Percentiles rank a stretch among this genome's conserved stretches.
Evolutionary conservation across 495 filamentous ascomycete species (phyloP).

Genomic region (Corynascus novoguineensis): DNA sequence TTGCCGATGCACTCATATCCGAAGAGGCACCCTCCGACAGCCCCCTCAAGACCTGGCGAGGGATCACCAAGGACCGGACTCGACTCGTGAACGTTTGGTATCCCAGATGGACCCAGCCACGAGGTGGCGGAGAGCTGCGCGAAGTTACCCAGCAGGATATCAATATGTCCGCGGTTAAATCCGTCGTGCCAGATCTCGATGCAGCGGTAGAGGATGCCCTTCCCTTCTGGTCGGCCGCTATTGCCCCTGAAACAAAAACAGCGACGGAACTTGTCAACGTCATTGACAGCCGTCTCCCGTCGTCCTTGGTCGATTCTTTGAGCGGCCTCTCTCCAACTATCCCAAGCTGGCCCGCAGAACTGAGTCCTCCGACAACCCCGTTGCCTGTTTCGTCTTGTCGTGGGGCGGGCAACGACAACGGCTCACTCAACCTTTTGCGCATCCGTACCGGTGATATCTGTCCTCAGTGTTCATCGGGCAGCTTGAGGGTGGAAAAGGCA

Average conservation of each 20-base stretch:
- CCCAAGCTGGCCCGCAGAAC: constrained; percentile 23
- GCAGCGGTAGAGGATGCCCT: constrained; percentile 58
- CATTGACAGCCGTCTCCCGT: constrained; percentile 38
- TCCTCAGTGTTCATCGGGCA: constrained; percentile 58
- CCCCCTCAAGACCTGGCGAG: constrained; percentile 49
- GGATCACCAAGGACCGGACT: constrained; percentile 62
- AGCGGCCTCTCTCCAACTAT: neutral
- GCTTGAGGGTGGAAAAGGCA: constrained; percentile 60
- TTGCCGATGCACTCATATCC: constrained; percentile 32
- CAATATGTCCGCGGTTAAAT: constrained; percentile 67
- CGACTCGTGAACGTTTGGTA: constrained; percentile 66
- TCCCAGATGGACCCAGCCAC: constrained; percentile 32
- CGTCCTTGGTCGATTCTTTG: constrained; percentile 7
- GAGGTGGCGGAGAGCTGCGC: neutral
- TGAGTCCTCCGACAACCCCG: constrained; percentile 2
- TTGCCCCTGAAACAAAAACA: constrained; percentile 8
- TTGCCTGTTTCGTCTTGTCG: constrained; percentile 10
- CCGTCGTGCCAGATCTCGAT: constrained; percentile 67
- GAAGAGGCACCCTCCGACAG: neutral
- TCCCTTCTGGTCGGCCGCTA: constrained; percentile 48
- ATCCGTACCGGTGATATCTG: constrained; percentile 67
- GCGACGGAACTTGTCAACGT: constrained; percentile 45
- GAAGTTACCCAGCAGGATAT: constrained; percentile 45
- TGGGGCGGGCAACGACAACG: constrained; percentile 7
- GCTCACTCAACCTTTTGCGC: constrained; percentile 54